Percentiles rank a stretch among this genome's conserved stretches.
These are phyloP conservation scores for Tubosaeta sp. DNA, from an alignment of 768 basidiomycete genomes.

Conservation along the genomic window DNA sequence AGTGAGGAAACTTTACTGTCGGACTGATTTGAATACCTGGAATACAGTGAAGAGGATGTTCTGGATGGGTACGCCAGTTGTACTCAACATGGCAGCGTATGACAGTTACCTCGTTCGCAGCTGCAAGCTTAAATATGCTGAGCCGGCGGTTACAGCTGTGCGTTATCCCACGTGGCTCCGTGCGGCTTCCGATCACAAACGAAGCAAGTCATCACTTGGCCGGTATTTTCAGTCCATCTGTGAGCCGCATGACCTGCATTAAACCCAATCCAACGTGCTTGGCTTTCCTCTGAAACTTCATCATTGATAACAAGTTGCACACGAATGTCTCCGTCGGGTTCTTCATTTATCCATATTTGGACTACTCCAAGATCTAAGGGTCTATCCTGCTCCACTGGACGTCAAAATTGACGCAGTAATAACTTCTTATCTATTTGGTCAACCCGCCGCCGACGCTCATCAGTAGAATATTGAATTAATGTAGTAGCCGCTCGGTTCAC, in stretches of 20 bases:
- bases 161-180: not conserved
- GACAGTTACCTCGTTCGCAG: not conserved
- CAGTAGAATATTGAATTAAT: no score
- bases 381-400: no score
- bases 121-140: not conserved
- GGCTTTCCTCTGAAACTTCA: not conserved
- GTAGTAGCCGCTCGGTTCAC: no score
- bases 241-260: not conserved
- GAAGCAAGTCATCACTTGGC: not conserved
- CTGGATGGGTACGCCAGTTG: constrained; percentile 4
- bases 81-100: not conserved
- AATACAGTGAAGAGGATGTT: constrained; percentile 27
- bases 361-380: no score
- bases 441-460: not conserved
- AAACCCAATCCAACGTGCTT: not conserved
- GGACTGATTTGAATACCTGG: constrained; percentile 15
- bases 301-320: not conserved
- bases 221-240: not conserved
- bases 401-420: no score
- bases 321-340: not conserved
- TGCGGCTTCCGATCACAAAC: not conserved
- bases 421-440: not conserved
- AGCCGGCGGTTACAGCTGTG: not conserved
- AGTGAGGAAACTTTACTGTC: not conserved
- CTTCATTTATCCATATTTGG: not conserved